Evolutionary conservation across 306 rosid genomes (phyloP).

Genomic region (Quercus alba): DNA sequence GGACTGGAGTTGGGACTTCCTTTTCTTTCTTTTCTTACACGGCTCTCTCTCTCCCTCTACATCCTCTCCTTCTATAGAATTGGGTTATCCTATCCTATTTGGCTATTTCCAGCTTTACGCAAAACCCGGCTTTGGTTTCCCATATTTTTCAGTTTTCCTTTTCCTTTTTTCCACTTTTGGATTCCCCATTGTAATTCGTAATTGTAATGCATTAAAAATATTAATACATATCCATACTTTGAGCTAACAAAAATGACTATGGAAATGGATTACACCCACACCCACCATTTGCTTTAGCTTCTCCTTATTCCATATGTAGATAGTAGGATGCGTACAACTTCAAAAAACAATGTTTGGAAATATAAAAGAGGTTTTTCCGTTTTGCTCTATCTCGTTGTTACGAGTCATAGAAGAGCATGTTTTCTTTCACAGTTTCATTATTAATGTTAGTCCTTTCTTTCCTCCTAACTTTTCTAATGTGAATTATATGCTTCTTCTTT

Average conservation of each 20-base stretch:
- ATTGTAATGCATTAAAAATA: not conserved
- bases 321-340: too few species aligned
- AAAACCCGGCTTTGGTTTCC: not conserved
- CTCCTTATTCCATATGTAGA: too few species aligned
- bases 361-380: not conserved
- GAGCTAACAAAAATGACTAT: not conserved
- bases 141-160: not conserved
- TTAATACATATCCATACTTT: not conserved
- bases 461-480: not conserved
- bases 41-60: constrained; percentile 21
- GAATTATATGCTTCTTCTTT: not conserved
- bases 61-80: not conserved
- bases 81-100: not conserved
- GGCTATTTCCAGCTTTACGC: not conserved
- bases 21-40: too few species aligned
- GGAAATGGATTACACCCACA: too few species aligned
- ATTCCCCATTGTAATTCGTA: not conserved
- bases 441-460: not conserved
- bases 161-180: not conserved
- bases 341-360: too few species aligned
- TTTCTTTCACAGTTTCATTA: not conserved
- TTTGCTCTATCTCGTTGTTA: not conserved
- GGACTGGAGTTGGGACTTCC: too few species aligned
- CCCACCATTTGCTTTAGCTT: too few species aligned
- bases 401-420: not conserved